Evolutionary conservation across 805 yeast species (phyloP).

Genomic region (Myxozyma melibiosi): DNA sequence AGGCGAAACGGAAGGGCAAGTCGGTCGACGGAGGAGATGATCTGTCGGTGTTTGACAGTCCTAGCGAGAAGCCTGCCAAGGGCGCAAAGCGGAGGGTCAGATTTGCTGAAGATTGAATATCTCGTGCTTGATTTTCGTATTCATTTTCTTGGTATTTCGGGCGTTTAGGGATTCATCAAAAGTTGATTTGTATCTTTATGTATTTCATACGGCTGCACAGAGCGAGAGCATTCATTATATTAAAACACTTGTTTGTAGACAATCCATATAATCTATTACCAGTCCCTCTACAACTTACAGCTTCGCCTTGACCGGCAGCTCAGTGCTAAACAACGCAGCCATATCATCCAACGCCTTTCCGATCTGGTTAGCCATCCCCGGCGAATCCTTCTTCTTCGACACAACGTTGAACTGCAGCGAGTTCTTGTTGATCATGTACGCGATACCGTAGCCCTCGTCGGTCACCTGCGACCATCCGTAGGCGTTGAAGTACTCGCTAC

Average conservation of each 20-base stretch:
- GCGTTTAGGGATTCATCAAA: conserved; percentile 6
- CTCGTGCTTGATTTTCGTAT: background rate
- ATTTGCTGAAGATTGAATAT: conserved; percentile 10
- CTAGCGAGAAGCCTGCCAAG: background rate
- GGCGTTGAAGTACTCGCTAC: conserved; percentile 81
- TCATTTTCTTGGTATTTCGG: background rate
- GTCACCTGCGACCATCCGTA: conserved; percentile 97
- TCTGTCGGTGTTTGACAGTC: background rate
- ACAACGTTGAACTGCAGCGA: conserved; percentile 85
- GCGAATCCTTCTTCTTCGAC: conserved; percentile 59
- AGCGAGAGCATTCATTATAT: background rate
- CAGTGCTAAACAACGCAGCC: conserved; percentile 57
- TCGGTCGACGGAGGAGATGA: background rate
- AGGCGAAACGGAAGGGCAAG: conserved; percentile 59
- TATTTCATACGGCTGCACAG: no score
- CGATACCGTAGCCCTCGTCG: conserved; percentile 91
- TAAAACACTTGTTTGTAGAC: no score
- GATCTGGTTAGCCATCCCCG: conserved; percentile 62
- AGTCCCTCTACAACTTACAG: conserved; percentile 35
- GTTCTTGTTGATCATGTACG: conserved; percentile 86
- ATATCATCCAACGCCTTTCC: conserved; percentile 80
- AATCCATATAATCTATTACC: no score
- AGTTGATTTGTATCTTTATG: background rate
- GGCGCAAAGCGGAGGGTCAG: conserved; percentile 21
- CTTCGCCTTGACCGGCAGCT: conserved; percentile 42